phyloP scores from a whole-genome alignment of 768 basidiomycete genomes.

The Boletus subcaerulescens region DNA sequence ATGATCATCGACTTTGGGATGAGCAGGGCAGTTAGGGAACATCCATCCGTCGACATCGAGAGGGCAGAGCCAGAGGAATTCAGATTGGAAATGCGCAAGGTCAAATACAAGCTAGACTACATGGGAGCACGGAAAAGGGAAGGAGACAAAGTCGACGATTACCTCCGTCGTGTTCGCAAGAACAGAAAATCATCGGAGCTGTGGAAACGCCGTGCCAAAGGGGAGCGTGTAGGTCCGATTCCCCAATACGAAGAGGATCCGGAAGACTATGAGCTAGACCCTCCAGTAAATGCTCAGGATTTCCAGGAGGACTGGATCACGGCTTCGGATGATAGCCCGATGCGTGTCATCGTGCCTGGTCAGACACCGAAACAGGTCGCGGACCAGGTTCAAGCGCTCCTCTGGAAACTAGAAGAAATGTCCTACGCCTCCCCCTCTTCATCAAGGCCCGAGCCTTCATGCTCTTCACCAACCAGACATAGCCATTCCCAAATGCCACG shows the following conservation, averaged over 20 bases:
- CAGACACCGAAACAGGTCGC: constrained; percentile 27
- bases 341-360: constrained; percentile 38
- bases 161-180: constrained; percentile 26
- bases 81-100: constrained; percentile 50
- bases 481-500: neutral
- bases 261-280: constrained; percentile 31
- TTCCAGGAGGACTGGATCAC: constrained; percentile 37
- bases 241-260: constrained; percentile 30
- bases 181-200: constrained; percentile 28
- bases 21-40: constrained; percentile 31
- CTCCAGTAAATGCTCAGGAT: constrained; percentile 33
- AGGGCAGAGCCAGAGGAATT: constrained; percentile 41
- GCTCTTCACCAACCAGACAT: constrained; percentile 1
- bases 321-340: constrained; percentile 32
- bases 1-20: constrained; percentile 55
- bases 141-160: constrained; percentile 30
- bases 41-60: constrained; percentile 33
- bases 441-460: neutral
- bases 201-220: constrained; percentile 27
- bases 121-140: constrained; percentile 37
- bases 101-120: constrained; percentile 53
- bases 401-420: constrained; percentile 20
- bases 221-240: constrained; percentile 30
- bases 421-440: neutral
- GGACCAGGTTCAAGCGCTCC: constrained; percentile 17